These are phyloP conservation scores for Xanthoparmelia taractica DNA, from an alignment of 495 filamentous ascomycete species.

Conservation along the genomic window DNA sequence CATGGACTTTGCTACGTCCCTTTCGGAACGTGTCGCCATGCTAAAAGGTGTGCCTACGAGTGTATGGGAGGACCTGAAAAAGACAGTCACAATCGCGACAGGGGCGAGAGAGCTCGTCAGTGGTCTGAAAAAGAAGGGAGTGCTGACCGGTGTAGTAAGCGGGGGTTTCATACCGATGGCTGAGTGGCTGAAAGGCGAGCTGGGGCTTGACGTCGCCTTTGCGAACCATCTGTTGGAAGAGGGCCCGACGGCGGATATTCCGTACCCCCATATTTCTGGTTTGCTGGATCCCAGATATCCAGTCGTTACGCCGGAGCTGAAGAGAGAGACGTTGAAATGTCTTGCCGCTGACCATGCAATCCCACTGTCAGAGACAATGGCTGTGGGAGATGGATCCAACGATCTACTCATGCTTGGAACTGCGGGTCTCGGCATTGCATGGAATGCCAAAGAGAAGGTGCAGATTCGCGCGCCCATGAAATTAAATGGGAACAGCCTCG, in stretches of 20 bases:
- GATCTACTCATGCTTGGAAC: slow-evolving; percentile 86
- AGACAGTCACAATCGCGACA: slow-evolving; percentile 66
- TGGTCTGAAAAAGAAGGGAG: slow-evolving; percentile 65
- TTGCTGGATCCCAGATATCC: slow-evolving; percentile 57
- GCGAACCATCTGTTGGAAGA: slow-evolving; percentile 57
- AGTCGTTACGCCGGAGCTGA: slow-evolving; percentile 77
- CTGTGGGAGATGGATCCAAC: slow-evolving; percentile 91
- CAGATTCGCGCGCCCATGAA: slow-evolving; percentile 77
- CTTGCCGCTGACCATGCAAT: slow-evolving; percentile 70
- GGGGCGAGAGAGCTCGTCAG: slow-evolving; percentile 68
- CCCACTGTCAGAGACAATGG: slow-evolving; percentile 65
- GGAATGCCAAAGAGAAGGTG: slow-evolving; percentile 87
- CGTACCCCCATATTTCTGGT: slow-evolving; percentile 56
- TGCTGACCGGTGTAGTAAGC: slow-evolving; percentile 80
- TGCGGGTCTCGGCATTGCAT: slow-evolving; percentile 85
- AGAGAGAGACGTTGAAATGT: slow-evolving; percentile 64
- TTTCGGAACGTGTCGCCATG: slow-evolving; percentile 69
- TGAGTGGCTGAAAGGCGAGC: slow-evolving; percentile 66
- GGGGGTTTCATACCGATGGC: slow-evolving; percentile 89
- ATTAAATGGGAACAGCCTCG: slow-evolving; percentile 69
- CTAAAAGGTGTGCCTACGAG: slow-evolving; percentile 69
- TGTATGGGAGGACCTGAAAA: slow-evolving; percentile 73
- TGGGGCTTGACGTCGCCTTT: slow-evolving; percentile 78
- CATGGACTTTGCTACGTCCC: slow-evolving; percentile 79
- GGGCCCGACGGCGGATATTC: slow-evolving; percentile 1